Conservation (phyloP, 768 basidiomycete genomes). For the Thelephora aurantiotincta region DNA sequence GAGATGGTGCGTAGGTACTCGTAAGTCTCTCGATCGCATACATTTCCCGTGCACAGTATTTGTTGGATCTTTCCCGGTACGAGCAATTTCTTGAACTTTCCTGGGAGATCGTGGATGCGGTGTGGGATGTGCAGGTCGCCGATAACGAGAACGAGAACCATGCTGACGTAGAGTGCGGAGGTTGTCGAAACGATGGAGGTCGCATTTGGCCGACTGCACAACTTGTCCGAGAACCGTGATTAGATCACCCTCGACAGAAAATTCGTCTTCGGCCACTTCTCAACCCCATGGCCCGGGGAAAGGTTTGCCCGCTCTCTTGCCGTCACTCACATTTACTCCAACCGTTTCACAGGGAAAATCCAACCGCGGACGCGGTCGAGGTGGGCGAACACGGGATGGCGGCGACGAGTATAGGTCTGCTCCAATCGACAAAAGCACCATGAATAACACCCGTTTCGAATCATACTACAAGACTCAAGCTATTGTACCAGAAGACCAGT, state of each 20-base stretch:
- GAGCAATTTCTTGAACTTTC: slow-evolving; percentile 94
- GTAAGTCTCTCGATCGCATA: slow-evolving; percentile 94
- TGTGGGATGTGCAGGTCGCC: slow-evolving; percentile 94
- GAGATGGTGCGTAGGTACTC: slow-evolving; percentile 93
- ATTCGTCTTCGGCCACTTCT: no score
- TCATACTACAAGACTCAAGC: slow-evolving; percentile 65
- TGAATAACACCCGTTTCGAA: slow-evolving; percentile 57
- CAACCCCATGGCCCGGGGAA: no score
- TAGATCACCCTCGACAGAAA: no score
- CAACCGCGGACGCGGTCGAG: not conserved
- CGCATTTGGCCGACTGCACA: no score
- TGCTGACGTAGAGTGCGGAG: slow-evolving; percentile 13
- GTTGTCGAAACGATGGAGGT: no score
- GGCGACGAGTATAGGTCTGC: slow-evolving; percentile 29
- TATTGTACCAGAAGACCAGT: slow-evolving; percentile 67
- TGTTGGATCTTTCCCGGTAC: slow-evolving; percentile 89
- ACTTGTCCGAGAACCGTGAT: no score
- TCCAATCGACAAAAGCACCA: slow-evolving; percentile 42
- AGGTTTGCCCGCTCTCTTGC: no score
- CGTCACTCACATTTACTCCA: no score
- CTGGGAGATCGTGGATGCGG: slow-evolving; percentile 76
- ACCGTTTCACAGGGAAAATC: no score
- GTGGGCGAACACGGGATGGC: not conserved
- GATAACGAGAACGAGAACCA: slow-evolving; percentile 92
- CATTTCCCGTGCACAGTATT: slow-evolving; percentile 94